Percentiles rank a stretch among this genome's conserved stretches.
These are phyloP conservation scores for Paradendryphiella salina DNA, from an alignment of 2,329 filamentous ascomycete species.

Conservation along the genomic window DNA sequence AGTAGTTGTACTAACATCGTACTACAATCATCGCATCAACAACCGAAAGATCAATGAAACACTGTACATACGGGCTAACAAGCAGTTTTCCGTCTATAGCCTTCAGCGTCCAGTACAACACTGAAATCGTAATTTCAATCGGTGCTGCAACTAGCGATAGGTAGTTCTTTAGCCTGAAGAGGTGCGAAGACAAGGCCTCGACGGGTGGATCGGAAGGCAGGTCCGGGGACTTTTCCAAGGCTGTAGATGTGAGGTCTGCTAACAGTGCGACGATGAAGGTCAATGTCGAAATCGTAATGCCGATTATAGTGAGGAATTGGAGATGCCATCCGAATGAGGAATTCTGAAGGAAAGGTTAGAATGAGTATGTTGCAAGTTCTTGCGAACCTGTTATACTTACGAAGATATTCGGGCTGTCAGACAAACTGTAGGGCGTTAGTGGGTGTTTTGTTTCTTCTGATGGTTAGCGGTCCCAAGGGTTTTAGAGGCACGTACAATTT, in stretches of 20 bases:
- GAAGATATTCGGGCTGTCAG: conserved; percentile 37
- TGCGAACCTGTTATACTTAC: conserved; percentile 14
- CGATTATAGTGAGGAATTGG: conserved; percentile 75
- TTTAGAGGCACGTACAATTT: conserved; percentile 37
- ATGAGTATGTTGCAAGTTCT: background rate
- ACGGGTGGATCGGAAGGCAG: conserved; percentile 1
- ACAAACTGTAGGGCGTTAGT: conserved; percentile 27
- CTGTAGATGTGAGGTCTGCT: conserved; percentile 58
- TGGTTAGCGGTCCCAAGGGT: background rate
- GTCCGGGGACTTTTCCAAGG: conserved; percentile 29
- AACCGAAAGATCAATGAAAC: too few relatives aligned
- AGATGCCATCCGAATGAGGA: conserved; percentile 69
- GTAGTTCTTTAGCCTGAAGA: conserved; percentile 70
- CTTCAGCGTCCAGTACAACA: conserved; percentile 73
- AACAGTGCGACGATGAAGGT: conserved; percentile 66
- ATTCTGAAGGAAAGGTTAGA: conserved; percentile 42
- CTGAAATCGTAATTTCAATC: conserved; percentile 69
- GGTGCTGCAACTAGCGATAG: conserved; percentile 68
- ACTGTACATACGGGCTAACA: conserved; percentile 44
- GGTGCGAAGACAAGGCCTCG: conserved; percentile 46
- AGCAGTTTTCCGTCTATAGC: conserved; percentile 58
- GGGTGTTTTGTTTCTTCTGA: background rate
- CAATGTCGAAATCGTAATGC: conserved; percentile 62
- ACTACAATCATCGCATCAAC: background rate
- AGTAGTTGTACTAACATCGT: background rate